Evolutionary conservation across 2,329 filamentous ascomycete genomes (phyloP), one percentile per base, ranked within the genome.

Genomic region (Sporothrix phasma): DNA sequence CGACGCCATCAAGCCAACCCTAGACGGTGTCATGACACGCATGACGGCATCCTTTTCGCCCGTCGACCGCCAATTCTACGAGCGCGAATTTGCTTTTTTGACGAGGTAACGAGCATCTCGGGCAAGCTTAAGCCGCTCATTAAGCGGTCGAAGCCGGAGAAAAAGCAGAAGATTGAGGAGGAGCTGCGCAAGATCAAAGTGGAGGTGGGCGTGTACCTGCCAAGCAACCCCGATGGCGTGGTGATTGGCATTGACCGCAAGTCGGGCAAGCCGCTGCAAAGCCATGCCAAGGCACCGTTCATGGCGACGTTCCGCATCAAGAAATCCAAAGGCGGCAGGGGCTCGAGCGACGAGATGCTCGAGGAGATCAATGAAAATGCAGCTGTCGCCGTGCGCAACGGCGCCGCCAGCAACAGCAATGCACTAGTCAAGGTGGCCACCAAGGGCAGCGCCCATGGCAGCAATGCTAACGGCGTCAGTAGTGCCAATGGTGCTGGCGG

Each of bases 161-260:
- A 99, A 82, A 97, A 97, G 75, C 89, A 94, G 73, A 99, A 97
- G 79, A 99, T 99, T 67, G 94, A 97, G 73, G 95, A 99, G 76
- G 94, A 99, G 73, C 80, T 99, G 49, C 90, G 94, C 69, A 96
- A 96, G 76, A 97, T 99, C 75, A 88, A 96, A 74, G 90, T 99
- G 2, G 93, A 97, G 70, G 89, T 97, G 47, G 94, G 94, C 17
- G 95, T 99, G 6, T 99, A 99, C 74, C 82, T 99, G 17, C 94
- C 94, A 1, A 94, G 90, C 75, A 99, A 99, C 72, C 94, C 94
- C 0, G 95, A 99, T 69, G 94, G 94, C 45, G 89, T 96, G 17
- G 94, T 99, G 46, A 92, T 99, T 69, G 94, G 95, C 34, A 99
- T 99, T 73, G 94, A 99, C 74, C 88, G 94, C 66, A 97, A 97